Percentiles rank a stretch among this genome's conserved stretches.
phyloP scores from a whole-genome alignment of 257 asterid species.

The Verbena officinalis region DNA sequence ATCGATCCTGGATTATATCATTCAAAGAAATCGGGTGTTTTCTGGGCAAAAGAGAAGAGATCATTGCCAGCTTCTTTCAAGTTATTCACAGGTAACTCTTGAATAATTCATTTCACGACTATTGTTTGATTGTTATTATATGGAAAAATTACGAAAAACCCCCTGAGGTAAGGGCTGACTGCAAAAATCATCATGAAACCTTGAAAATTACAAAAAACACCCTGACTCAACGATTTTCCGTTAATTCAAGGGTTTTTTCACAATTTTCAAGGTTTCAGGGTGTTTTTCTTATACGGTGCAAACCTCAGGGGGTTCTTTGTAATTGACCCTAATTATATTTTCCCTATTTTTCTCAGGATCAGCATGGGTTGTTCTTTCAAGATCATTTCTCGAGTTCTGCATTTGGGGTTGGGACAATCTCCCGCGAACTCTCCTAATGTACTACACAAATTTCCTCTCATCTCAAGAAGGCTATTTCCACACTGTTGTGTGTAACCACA shows the following conservation, averaged over 20 bases:
- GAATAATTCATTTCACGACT: background rate
- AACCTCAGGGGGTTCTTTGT: too few relatives aligned
- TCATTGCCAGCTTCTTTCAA: conserved; percentile 88
- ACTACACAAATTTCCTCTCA: conserved; percentile 88
- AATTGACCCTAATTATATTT: too few relatives aligned
- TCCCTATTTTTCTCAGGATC: conserved; percentile 55
- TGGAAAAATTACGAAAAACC: too few relatives aligned
- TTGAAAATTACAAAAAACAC: too few relatives aligned
- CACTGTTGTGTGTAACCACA: conserved; percentile 83
- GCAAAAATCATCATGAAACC: too few relatives aligned
- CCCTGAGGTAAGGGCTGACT: too few relatives aligned
- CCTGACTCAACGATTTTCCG: too few relatives aligned
- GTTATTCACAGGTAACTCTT: conserved; percentile 72
- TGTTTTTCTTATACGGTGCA: too few relatives aligned
- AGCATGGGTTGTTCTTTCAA: conserved; percentile 70
- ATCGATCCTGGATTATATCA: conserved; percentile 94
- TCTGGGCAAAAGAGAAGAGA: conserved; percentile 97
- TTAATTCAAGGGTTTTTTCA: too few relatives aligned
- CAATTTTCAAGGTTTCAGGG: too few relatives aligned
- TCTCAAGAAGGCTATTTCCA: conserved; percentile 91
- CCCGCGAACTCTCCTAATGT: conserved; percentile 92
- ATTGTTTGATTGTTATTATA: background rate
- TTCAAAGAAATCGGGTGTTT: conserved; percentile 83
- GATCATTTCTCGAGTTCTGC: conserved; percentile 91
- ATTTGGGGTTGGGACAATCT: conserved; percentile 99